Evolutionary conservation across 495 filamentous ascomycete genomes (phyloP), one percentile per base, ranked within the genome.

Genomic region (Aspergillus diversus): DNA sequence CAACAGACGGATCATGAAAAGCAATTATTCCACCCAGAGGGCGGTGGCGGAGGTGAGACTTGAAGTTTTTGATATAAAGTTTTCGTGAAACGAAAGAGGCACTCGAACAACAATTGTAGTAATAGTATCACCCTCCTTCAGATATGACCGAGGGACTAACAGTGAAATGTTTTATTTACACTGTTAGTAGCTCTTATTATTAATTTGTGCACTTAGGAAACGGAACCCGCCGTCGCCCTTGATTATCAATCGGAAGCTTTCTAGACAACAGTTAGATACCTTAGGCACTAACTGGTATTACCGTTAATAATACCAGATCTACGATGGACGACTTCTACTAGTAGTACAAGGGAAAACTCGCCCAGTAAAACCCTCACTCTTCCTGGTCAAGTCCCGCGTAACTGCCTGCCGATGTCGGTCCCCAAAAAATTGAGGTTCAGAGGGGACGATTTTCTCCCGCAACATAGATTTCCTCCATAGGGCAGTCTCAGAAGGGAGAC

Each of bases 241-340:
- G 59, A 65, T 65, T 65, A 65, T 53, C 53, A 65, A 61, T 65
- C 37, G 53, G n/a, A 46, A 33, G 35, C 37, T 57, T 27, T 65
- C 54, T 58, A 55, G 59, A 49, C 34, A 31, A 47, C 33, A 55
- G 13, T 39, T 27, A 46, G 43, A 27, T 17, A 53, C 21, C 46
- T 48, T 27, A 27, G 21, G 21, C 2, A 46, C 11, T 33, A n/a
- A 48, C 16, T 39, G 59, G 42, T 57, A 33, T 34, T 56, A 37
- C 21, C 43, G n/a, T 9, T 59, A n/a, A 50, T 58, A 43, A 53
- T 34, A 43, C 39, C 39, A 43, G 11, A 43, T 43, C 27, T 15
- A 27, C 32, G 21, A 31, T 33, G 31, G n/a, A 43, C 11, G 32
- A 11, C 32, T n/a, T n/a, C n/a, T n/a, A n/a, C n/a, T n/a, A n/a